A percentile compares a stretch with the other conserved stretches of the same genome.
Conservation (phyloP, 805 yeast species). For the Cyberlindnera japonica region DNA sequence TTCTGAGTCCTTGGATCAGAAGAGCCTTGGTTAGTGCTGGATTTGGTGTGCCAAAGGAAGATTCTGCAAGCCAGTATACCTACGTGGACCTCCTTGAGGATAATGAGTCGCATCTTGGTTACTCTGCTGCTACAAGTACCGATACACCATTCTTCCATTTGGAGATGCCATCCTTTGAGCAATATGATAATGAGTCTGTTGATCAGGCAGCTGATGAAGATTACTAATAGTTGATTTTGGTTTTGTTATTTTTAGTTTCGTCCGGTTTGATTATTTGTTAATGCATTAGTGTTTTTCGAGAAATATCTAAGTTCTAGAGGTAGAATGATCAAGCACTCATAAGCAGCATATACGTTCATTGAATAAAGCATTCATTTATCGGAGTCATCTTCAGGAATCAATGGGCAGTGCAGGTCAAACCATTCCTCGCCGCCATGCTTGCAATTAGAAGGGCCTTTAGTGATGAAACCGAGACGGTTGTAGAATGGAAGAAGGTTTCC, state of each 20-base stretch:
- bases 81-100: slow-evolving; percentile 25
- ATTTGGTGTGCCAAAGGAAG: slow-evolving; percentile 63
- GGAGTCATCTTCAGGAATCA: slow-evolving; percentile 41
- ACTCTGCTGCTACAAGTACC: slow-evolving; percentile 56
- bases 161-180: slow-evolving; percentile 54
- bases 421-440: slow-evolving; percentile 55
- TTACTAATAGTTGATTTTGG: neutral
- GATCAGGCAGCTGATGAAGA: slow-evolving; percentile 2
- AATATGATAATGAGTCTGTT: slow-evolving; percentile 12
- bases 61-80: slow-evolving; percentile 30
- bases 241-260: slow-evolving; percentile 2
- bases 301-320: neutral
- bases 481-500: slow-evolving; percentile 69
- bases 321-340: no score
- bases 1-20: slow-evolving; percentile 82
- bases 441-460: slow-evolving; percentile 61
- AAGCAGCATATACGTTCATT: no score
- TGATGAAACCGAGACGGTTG: slow-evolving; percentile 73
- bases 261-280: neutral
- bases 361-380: slow-evolving; percentile 36
- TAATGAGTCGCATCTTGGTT: slow-evolving; percentile 31
- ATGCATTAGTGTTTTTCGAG: neutral
- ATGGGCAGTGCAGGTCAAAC: slow-evolving; percentile 49
- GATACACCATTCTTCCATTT: slow-evolving; percentile 74
- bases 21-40: slow-evolving; percentile 72